A percentile compares a stretch with the other conserved stretches of the same genome.
These are phyloP conservation scores for Akanthomyces lecanii DNA, from an alignment of 2,329 filamentous ascomycete genomes.

Conservation along the genomic window DNA sequence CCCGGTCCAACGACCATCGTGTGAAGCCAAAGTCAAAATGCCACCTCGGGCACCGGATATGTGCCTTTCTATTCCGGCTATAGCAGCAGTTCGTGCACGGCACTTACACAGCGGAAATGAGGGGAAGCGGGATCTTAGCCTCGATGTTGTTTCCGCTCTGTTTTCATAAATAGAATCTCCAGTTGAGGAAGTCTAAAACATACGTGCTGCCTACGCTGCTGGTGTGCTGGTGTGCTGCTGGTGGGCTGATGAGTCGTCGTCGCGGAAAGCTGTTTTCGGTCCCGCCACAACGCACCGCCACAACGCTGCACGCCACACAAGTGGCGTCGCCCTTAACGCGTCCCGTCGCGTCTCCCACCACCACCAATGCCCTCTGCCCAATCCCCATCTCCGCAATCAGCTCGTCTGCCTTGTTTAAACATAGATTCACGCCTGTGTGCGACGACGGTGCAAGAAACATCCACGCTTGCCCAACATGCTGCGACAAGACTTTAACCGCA, in stretches of 20 bases:
- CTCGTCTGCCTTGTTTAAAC: background rate
- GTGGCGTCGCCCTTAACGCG: slow-evolving; percentile 27
- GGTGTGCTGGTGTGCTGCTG: background rate
- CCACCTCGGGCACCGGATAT: no score
- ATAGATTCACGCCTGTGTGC: background rate
- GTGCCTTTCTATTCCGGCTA: no score
- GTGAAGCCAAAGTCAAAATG: no score
- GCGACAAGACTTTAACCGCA: slow-evolving; percentile 48
- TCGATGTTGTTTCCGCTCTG: no score
- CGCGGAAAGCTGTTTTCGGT: slow-evolving; percentile 9
- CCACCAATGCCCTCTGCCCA: background rate
- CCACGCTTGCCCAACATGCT: slow-evolving; percentile 36
- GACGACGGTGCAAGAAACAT: background rate
- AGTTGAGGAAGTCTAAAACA: no score
- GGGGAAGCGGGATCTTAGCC: no score
- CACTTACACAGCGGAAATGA: no score
- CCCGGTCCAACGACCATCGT: no score
- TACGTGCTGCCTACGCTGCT: background rate
- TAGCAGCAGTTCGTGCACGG: no score
- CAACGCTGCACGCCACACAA: background rate
- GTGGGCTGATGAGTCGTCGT: background rate
- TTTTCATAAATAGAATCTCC: no score
- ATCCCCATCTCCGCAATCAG: slow-evolving; percentile 9
- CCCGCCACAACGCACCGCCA: background rate
- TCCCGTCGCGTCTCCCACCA: slow-evolving; percentile 31